These are phyloP conservation scores for Xylaria sp. DNA, from an alignment of 495 filamentous ascomycete genomes.

Conservation along the genomic window DNA sequence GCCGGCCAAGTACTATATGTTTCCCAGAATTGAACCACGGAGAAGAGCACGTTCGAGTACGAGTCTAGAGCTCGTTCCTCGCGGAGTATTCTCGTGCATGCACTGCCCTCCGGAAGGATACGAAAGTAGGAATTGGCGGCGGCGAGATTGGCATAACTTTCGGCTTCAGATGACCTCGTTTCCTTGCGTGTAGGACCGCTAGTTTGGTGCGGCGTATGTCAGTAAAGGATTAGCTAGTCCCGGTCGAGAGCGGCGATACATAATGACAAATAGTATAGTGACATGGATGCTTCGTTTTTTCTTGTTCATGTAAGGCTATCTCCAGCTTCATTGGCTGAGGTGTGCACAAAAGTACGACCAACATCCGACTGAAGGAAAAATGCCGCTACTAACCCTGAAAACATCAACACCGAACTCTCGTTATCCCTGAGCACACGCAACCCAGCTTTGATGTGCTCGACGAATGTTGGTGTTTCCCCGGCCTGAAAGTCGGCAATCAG, in stretches of 20 bases:
- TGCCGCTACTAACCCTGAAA: conserved; percentile 68
- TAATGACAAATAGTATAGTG: conserved; percentile 6
- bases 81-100: conserved; percentile 25
- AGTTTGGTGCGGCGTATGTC: conserved; percentile 23
- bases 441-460: conserved; percentile 72
- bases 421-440: conserved; percentile 54
- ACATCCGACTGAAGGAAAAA: conserved; percentile 3
- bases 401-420: conserved; percentile 59
- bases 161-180: conserved; percentile 66
- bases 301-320: background rate
- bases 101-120: conserved; percentile 28
- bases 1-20: conserved; percentile 54
- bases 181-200: conserved; percentile 69
- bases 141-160: conserved; percentile 66
- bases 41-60: conserved; percentile 79
- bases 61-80: conserved; percentile 79
- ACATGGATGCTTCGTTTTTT: background rate
- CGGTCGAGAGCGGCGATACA: background rate
- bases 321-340: conserved; percentile 11
- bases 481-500: conserved; percentile 74
- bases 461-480: conserved; percentile 76
- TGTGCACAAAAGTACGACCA: too few species aligned
- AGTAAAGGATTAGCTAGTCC: background rate
- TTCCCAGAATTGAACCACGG: conserved; percentile 65
- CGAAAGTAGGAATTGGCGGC: conserved; percentile 49